phyloP scores from a whole-genome alignment of 306 rosid species.

The Urtica urens region DNA sequence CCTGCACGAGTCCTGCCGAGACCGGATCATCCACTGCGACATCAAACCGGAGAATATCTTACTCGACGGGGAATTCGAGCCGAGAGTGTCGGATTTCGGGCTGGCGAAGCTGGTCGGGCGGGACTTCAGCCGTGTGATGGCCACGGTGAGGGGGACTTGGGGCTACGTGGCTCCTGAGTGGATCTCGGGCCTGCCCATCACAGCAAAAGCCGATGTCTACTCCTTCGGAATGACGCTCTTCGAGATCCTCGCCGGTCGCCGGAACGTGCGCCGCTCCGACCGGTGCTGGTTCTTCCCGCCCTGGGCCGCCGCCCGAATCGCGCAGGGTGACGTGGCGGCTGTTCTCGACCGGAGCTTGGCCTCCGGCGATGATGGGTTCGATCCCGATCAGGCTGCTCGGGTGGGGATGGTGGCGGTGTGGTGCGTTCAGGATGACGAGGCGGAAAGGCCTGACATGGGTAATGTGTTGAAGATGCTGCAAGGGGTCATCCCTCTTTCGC shows the following conservation, averaged over 20 bases:
- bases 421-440: slow-evolving; percentile 89
- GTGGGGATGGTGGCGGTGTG: slow-evolving; percentile 67
- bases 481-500: slow-evolving; percentile 46
- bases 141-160: slow-evolving; percentile 83
- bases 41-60: slow-evolving; percentile 80
- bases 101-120: slow-evolving; percentile 61
- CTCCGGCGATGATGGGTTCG: slow-evolving; percentile 21
- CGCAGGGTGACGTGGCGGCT: slow-evolving; percentile 38
- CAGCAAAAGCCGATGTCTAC: slow-evolving; percentile 78
- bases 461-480: slow-evolving; percentile 78
- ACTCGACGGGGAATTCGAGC: slow-evolving; percentile 42
- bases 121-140: slow-evolving; percentile 65
- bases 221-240: slow-evolving; percentile 79
- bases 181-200: slow-evolving; percentile 72
- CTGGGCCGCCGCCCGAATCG: slow-evolving; percentile 62
- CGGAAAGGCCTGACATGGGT: slow-evolving; percentile 59
- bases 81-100: slow-evolving; percentile 81
- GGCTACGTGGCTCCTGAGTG: slow-evolving; percentile 91
- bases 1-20: slow-evolving; percentile 73
- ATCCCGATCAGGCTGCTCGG: slow-evolving; percentile 46
- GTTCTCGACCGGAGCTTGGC: slow-evolving; percentile 56
- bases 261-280: slow-evolving; percentile 41
- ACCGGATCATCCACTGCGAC: slow-evolving; percentile 74
- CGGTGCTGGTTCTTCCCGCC: slow-evolving; percentile 87
- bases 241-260: slow-evolving; percentile 60